These are phyloP conservation scores for Vitis hybrid DNA, from an alignment of 177 flowering plant genomes.

Conservation along the genomic window DNA sequence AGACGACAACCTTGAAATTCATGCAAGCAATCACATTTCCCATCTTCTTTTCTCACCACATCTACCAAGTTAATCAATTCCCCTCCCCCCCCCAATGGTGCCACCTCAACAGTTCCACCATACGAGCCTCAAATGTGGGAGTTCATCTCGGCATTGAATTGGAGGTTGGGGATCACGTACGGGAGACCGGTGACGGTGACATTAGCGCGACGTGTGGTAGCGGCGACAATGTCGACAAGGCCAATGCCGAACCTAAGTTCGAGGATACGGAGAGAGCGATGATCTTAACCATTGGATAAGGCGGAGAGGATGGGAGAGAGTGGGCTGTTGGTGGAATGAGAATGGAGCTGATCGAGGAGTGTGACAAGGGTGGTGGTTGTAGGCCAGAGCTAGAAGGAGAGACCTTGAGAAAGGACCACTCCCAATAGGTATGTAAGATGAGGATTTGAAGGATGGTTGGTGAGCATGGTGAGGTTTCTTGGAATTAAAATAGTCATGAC, in stretches of 20 bases:
- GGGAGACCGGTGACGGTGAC: constrained; percentile 85
- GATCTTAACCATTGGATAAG: neutral
- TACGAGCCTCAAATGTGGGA: constrained; percentile 1
- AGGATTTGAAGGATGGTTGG: no score
- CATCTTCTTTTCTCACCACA: no score
- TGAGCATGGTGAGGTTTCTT: no score
- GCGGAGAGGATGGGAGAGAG: constrained; percentile 28
- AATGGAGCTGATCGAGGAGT: constrained; percentile 55
- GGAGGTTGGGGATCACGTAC: fast-evolving
- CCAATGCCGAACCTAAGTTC: constrained; percentile 95
- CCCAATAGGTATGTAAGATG: no score
- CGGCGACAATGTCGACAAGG: constrained; percentile 81
- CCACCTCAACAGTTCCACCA: constrained; percentile 53
- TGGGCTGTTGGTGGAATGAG: constrained; percentile 27
- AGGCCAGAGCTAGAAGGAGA: constrained; percentile 97
- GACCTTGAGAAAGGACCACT: constrained; percentile 62
- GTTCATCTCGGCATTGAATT: no score
- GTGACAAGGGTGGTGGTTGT: constrained; percentile 75
- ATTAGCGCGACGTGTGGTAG: constrained; percentile 53
- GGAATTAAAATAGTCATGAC: no score
- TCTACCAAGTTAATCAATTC: constrained; percentile 9
- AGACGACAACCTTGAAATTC: no score
- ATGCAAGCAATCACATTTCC: no score
- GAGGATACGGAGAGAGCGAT: constrained; percentile 43
- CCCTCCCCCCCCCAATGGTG: constrained; percentile 74